Base-by-base conservation (phyloP, 345 rosid species). In the Brassica rapa region DNA sequence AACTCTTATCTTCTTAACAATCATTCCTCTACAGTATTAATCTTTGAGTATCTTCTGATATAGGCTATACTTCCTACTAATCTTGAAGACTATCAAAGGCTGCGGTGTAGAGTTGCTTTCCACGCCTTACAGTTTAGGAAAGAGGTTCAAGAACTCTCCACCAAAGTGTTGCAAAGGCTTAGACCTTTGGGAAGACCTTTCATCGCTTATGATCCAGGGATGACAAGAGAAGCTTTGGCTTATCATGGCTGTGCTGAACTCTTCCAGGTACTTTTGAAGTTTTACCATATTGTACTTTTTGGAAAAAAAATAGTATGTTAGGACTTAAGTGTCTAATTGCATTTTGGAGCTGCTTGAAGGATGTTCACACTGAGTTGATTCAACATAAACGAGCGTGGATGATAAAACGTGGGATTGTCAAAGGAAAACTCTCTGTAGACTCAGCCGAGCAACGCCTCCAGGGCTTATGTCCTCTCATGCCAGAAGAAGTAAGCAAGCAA, bases 161-260 rank as follows among this genome's bases (percentile, higher is more conserved):
- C 89, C 70, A 91, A 86, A 80, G 83, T 95, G 32, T 75, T 95
- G 86, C 90, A 83, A 33, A 89, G 99, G 96, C 85, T 95, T 60
- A 84, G 88, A 56, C 93, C 99, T 79, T 86, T 90, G 78, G 97
- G 97, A 27, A 78, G 88, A 46, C 99, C 96, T 53, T 92, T 88
- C 82, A 89, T 95, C 82, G 99, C 94, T n/a, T 95, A 81, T 82
- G 96, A 95, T 86, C 98, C 98, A 53, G 99, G 93, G 66, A 86
- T 95, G 99, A 91, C 94, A 10, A 86, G 98, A 84, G 99, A 95
- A 82, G 94, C 97, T 72, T 87, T 95, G 74, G 99, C 99, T 15
- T 95, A 87, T 81, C 84, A 92, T 80, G 98, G 99, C 67, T 95
- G 98, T 82, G 92, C 98, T 55, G 99, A 95, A 84, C 89, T 95